Evolutionary conservation across 805 yeast genomes (phyloP).

Genomic region (Clavispora vitiphila): DNA sequence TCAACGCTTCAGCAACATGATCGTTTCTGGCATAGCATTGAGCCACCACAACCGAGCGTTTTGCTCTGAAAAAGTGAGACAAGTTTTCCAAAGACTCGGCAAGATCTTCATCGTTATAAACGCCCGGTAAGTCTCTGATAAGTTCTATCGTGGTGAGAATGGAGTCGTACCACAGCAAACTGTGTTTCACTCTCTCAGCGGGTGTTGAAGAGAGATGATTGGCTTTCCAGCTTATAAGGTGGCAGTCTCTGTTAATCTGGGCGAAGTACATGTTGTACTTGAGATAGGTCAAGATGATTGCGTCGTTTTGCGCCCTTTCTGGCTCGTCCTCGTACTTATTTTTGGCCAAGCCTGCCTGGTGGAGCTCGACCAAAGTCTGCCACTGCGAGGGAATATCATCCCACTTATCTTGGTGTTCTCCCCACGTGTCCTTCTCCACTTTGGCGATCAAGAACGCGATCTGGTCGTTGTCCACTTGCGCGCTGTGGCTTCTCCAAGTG

Average conservation of each 20-base stretch:
- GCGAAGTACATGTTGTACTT: constrained; percentile 62
- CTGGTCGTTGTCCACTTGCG: constrained; percentile 64
- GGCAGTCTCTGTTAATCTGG: constrained; percentile 67
- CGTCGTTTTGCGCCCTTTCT: constrained; percentile 62
- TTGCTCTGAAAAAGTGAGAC: constrained; percentile 41
- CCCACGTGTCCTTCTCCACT: constrained; percentile 44
- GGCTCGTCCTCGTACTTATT: constrained; percentile 45
- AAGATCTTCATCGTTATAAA: constrained; percentile 75
- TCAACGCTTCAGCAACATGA: constrained; percentile 44
- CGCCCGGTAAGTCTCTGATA: constrained; percentile 84
- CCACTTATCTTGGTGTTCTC: constrained; percentile 47
- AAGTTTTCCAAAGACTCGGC: constrained; percentile 48
- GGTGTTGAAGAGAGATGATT: too few species aligned
- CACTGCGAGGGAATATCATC: constrained; percentile 58
- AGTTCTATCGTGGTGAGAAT: constrained; percentile 52
- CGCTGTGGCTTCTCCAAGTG: constrained; percentile 52
- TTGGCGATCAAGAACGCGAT: constrained; percentile 56
- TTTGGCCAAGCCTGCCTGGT: constrained; percentile 50
- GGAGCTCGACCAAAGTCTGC: constrained; percentile 64
- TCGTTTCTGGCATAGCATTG: constrained; percentile 37
- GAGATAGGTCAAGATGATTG: constrained; percentile 71
- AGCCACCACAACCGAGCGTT: constrained; percentile 42
- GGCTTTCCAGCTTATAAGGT: constrained; percentile 41
- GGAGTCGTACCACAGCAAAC: constrained; percentile 44
- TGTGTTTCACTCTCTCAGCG: too few species aligned